Percentiles rank a stretch among this genome's conserved stretches.
phyloP scores from a whole-genome alignment of 2,329 filamentous ascomycete species.

The Pseudogymnoascus sp. region DNA sequence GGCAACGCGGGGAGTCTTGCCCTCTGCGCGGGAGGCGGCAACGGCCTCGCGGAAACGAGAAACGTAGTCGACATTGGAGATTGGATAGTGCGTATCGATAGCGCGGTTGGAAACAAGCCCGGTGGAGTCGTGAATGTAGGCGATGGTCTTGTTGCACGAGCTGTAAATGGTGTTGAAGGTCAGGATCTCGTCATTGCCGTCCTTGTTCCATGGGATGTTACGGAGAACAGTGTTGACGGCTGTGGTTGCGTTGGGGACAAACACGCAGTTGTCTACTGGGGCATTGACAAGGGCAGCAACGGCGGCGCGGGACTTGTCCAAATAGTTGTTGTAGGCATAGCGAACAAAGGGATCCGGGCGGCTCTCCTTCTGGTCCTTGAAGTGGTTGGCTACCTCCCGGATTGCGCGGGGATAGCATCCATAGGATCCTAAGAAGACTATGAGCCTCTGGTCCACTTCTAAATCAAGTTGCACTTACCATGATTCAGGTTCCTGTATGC shows the following conservation, averaged over 20 bases:
- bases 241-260: constrained; percentile 73
- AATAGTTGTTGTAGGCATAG: constrained; percentile 52
- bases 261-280: constrained; percentile 58
- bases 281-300: constrained; percentile 60
- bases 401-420: constrained; percentile 64
- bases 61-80: constrained; percentile 60
- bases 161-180: constrained; percentile 75
- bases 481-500: constrained; percentile 30
- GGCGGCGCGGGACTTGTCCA: constrained; percentile 57
- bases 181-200: constrained; percentile 60
- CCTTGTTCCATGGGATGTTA: constrained; percentile 58
- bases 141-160: constrained; percentile 64
- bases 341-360: constrained; percentile 70
- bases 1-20: constrained; percentile 58
- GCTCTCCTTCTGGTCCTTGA: constrained; percentile 59
- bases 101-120: constrained; percentile 36
- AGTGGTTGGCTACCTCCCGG: constrained; percentile 49
- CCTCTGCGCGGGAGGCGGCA: constrained; percentile 39
- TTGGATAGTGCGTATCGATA: constrained; percentile 60
- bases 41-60: constrained; percentile 53
- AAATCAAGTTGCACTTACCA: constrained; percentile 18
- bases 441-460: neutral
- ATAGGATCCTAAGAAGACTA: constrained; percentile 53
- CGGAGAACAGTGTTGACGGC: constrained; percentile 73
- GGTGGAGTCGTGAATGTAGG: constrained; percentile 43